Evolutionary conservation across 768 basidiomycete species (phyloP).

Genomic region (Mycena galopus): DNA sequence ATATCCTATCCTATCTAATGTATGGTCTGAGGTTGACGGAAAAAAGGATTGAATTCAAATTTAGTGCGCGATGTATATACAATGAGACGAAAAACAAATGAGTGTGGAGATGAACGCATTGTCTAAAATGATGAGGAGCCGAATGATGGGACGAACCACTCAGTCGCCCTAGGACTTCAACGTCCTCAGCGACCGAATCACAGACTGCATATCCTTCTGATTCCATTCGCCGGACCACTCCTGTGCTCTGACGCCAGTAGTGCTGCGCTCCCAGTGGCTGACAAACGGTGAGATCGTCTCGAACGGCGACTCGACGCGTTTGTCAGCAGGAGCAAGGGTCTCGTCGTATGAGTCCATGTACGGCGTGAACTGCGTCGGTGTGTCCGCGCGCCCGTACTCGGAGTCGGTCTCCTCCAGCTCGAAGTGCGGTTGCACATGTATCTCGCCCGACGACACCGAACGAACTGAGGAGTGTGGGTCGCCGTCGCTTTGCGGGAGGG

Average conservation of each 20-base stretch:
- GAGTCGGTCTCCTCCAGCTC: neutral
- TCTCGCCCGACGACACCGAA: neutral
- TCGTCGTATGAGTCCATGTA: neutral
- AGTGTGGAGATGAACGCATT: too few species aligned
- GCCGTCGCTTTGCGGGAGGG: neutral
- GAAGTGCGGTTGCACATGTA: constrained; percentile 8
- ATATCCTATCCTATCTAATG: too few species aligned
- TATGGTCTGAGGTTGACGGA: too few species aligned
- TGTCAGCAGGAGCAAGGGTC: neutral
- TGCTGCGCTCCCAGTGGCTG: constrained; percentile 12
- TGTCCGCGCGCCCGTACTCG: neutral
- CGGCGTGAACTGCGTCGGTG: neutral
- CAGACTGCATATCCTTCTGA: constrained; percentile 23
- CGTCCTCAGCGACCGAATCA: constrained; percentile 20
- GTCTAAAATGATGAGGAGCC: too few species aligned
- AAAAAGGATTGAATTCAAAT: too few species aligned
- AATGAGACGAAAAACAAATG: too few species aligned
- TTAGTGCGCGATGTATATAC: too few species aligned
- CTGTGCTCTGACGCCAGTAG: neutral
- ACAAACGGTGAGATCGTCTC: constrained; percentile 27
- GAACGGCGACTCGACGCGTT: constrained; percentile 25
- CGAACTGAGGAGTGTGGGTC: neutral
- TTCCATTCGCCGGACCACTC: constrained; percentile 35
- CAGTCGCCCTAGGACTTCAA: constrained; percentile 2
- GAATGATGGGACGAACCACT: neutral